These are phyloP conservation scores for Apophysomyces ossiformis DNA, from an alignment of 371 early-diverging fungal genomes.

Conservation along the genomic window DNA sequence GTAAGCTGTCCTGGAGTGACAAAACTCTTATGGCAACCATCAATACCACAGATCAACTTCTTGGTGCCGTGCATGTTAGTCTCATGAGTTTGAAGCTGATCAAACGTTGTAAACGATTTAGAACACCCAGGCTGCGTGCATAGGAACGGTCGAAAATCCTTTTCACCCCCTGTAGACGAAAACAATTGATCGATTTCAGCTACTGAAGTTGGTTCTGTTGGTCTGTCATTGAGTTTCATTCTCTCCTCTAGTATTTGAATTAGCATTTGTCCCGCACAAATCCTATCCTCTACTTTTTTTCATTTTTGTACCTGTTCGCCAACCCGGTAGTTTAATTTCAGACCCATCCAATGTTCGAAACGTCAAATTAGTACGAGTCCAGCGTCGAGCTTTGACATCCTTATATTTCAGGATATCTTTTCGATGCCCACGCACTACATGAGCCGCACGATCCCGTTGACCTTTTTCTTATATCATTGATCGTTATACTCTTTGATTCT, in stretches of 20 bases:
- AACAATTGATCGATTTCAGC: conserved; percentile 52
- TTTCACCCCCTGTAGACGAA: conserved; percentile 47
- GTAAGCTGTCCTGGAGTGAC: conserved; percentile 54
- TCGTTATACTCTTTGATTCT: background rate
- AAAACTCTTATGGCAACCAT: conserved; percentile 55
- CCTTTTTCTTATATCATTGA: background rate
- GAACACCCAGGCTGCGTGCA: conserved; percentile 55
- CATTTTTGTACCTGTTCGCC: conserved; percentile 34
- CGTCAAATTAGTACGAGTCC: conserved; percentile 31
- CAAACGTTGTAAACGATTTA: conserved; percentile 50
- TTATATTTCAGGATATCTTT: conserved; percentile 44
- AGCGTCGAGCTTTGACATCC: conserved; percentile 39
- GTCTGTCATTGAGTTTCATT: conserved; percentile 41
- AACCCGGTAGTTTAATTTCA: conserved; percentile 28
- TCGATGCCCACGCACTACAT: conserved; percentile 5
- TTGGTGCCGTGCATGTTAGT: conserved; percentile 58
- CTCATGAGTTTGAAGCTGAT: conserved; percentile 54
- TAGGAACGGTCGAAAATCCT: conserved; percentile 51
- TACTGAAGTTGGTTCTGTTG: conserved; percentile 47
- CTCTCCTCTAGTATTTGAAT: conserved; percentile 29
- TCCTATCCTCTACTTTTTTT: background rate
- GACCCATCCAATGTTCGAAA: conserved; percentile 45
- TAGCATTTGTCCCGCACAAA: background rate
- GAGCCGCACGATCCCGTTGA: conserved; percentile 1
- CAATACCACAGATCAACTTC: conserved; percentile 52